Evolutionary conservation across 2,329 filamentous ascomycete species (phyloP).

Genomic region (Colletotrichum horii): DNA sequence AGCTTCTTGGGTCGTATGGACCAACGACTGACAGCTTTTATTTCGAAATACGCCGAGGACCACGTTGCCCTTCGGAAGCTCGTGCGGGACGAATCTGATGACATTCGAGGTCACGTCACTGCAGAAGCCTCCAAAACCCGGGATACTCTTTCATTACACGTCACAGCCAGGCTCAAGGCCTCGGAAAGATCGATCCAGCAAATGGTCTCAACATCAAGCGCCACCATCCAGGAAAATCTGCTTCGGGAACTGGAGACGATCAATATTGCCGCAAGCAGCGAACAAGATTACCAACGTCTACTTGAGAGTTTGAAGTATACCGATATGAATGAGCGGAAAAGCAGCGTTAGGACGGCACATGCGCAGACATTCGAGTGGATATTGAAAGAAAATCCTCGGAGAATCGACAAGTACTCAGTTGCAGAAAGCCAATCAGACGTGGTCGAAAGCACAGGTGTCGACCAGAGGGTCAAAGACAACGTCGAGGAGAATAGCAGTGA

Average conservation of each 20-base stretch:
- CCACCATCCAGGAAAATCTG: neutral
- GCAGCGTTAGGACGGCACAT: neutral
- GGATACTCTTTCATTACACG: neutral
- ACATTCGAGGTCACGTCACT: neutral
- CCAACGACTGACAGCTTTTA: neutral
- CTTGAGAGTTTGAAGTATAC: neutral
- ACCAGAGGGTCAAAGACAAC: neutral
- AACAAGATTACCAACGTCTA: neutral
- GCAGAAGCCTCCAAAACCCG: neutral
- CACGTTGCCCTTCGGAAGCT: neutral
- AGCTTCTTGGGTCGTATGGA: fast-evolving
- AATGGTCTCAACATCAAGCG: neutral
- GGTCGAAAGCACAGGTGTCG: neutral
- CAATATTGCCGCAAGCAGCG: neutral
- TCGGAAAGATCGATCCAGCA: neutral
- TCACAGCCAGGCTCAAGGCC: neutral
- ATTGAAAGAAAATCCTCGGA: neutral
- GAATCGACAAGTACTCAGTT: neutral
- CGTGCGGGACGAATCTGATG: neutral
- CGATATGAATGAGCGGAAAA: neutral
- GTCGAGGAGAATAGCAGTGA: neutral
- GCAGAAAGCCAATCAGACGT: neutral
- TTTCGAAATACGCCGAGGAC: neutral
- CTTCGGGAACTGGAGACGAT: neutral
- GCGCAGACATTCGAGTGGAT: neutral